These are phyloP conservation scores for Apiospora sp. DNA, from an alignment of 2,329 filamentous ascomycete species.

Conservation along the genomic window DNA sequence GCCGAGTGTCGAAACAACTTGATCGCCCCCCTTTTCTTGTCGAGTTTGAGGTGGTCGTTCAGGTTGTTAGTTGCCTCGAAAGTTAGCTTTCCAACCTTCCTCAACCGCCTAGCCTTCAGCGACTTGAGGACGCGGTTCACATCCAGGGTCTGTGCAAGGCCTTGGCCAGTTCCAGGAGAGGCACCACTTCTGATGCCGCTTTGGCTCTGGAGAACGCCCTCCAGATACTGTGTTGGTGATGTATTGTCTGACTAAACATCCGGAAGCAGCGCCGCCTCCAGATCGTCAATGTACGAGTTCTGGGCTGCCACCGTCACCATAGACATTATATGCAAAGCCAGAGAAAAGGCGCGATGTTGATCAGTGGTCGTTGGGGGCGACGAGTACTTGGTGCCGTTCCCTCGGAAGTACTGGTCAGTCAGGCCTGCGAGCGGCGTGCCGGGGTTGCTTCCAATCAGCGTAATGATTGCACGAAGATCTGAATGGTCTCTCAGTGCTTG, in stretches of 20 bases:
- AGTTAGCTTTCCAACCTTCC: neutral
- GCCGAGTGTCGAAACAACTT: neutral
- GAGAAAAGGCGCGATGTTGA: neutral
- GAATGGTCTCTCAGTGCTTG: neutral
- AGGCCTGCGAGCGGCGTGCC: neutral
- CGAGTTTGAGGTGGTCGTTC: neutral
- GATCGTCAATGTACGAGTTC: neutral
- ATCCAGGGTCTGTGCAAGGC: neutral
- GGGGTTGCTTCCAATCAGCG: neutral
- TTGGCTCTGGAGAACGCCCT: neutral
- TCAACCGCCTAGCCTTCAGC: neutral
- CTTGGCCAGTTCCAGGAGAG: neutral
- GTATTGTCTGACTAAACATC: neutral
- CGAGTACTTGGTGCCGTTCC: neutral
- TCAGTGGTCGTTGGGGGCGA: neutral
- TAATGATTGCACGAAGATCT: neutral
- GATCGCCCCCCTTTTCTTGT: neutral
- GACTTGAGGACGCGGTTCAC: neutral
- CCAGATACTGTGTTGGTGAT: neutral
- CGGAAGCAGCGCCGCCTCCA: neutral
- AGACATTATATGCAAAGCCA: neutral
- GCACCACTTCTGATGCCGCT: too few species aligned
- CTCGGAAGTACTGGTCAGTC: neutral
- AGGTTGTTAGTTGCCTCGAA: neutral
- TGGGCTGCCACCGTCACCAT: neutral